These are phyloP conservation scores for Parastagonospora nodorum DNA, from an alignment of 2,329 filamentous ascomycete species.

Conservation along the genomic window DNA sequence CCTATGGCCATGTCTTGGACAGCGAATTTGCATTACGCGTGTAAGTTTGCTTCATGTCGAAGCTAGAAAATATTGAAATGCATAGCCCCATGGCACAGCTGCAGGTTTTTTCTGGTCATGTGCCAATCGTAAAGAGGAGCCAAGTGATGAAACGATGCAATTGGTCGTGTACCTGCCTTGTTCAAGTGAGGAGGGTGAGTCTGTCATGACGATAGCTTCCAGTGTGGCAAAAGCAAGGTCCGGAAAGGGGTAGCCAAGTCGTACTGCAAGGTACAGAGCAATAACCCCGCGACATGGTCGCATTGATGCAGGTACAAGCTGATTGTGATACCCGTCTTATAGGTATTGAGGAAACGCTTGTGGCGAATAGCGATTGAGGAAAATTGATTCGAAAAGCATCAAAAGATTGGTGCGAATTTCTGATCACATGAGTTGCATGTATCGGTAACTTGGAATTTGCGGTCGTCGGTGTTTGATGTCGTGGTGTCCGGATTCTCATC, in stretches of 20 bases:
- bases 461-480: constrained; percentile 4
- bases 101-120: background rate
- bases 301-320: constrained; percentile 20
- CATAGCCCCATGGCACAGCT: background rate
- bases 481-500: constrained; percentile 9
- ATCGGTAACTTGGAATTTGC: background rate
- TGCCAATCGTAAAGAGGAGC: background rate
- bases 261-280: constrained; percentile 13
- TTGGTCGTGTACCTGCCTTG: background rate
- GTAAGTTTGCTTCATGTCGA: background rate
- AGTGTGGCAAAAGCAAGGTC: background rate
- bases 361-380: constrained; percentile 4
- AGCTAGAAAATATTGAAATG: constrained; percentile 6
- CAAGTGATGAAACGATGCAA: background rate
- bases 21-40: background rate
- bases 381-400: constrained; percentile 1
- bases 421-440: background rate
- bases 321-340: constrained; percentile 13
- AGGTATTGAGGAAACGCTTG: background rate
- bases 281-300: constrained; percentile 16
- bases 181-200: background rate
- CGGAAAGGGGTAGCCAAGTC: background rate
- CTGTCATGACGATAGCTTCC: background rate
- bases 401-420: background rate
- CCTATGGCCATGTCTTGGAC: no score